Conservation (phyloP, 2,329 filamentous ascomycete species). For the Diaporthe citriasiana region DNA sequence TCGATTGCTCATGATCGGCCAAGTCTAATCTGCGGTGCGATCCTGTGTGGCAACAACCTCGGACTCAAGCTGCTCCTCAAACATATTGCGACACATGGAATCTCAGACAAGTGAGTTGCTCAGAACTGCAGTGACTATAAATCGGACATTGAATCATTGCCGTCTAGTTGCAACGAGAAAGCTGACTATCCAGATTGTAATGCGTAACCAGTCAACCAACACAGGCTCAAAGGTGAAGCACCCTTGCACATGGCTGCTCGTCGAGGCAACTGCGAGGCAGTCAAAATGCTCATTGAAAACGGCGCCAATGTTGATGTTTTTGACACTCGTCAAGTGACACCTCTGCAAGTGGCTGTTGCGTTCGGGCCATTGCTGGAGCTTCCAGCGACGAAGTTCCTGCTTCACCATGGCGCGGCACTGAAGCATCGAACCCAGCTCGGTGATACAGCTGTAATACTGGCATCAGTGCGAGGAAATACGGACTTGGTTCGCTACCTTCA, state of each 20-base stretch:
- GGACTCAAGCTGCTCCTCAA: background rate
- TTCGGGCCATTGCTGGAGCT: rapidly evolving
- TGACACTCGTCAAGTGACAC: background rate
- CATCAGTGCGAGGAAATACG: background rate
- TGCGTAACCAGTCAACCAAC: background rate
- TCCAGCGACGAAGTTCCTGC: background rate
- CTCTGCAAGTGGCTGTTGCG: background rate
- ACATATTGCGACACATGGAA: background rate
- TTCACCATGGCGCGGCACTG: background rate
- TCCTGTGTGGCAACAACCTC: background rate
- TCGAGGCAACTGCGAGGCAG: background rate
- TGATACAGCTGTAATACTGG: background rate
- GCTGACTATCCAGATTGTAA: background rate
- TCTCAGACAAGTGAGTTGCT: background rate
- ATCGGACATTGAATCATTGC: background rate
- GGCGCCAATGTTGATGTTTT: background rate
- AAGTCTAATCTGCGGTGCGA: background rate
- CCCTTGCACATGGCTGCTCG: background rate
- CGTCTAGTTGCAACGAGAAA: rapidly evolving
- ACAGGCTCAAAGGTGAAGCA: no score
- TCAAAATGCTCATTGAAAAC: background rate
- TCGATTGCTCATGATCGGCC: background rate
- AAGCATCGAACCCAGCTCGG: background rate
- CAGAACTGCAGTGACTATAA: no score
- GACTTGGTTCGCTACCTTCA: background rate